Evolutionary conservation across 768 basidiomycete genomes (phyloP).

Genomic region (Boletus coccyginus): DNA sequence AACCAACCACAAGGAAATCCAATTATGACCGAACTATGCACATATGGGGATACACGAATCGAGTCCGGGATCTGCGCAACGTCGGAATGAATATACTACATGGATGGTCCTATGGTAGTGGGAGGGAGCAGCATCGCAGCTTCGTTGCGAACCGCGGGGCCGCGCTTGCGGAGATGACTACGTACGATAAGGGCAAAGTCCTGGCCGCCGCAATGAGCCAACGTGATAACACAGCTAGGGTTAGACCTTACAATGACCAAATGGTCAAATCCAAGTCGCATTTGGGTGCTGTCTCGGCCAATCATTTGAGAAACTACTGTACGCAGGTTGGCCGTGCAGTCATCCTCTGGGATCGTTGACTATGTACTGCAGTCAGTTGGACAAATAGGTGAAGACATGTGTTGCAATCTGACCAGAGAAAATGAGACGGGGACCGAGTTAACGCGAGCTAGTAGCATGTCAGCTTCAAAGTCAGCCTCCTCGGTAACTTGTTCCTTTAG

Average conservation of each 20-base stretch:
- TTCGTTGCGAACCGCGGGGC: not conserved
- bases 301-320: constrained; percentile 19
- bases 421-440: constrained; percentile 3
- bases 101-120: not conserved
- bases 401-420: constrained; percentile 13
- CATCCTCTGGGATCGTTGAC: constrained; percentile 17
- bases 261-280: constrained; percentile 17
- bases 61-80: constrained; percentile 3
- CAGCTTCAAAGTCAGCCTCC: constrained; percentile 6
- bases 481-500: constrained; percentile 12
- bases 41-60: constrained; percentile 3
- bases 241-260: constrained; percentile 17
- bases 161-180: constrained; percentile 4
- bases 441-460: not conserved
- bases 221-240: not conserved
- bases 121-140: not conserved
- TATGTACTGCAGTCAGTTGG: constrained; percentile 7
- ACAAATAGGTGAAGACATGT: not conserved
- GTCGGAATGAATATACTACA: not conserved
- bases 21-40: constrained; percentile 18
- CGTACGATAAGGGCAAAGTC: constrained; percentile 23
- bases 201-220: constrained; percentile 12
- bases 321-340: constrained; percentile 17
- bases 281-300: constrained; percentile 11
- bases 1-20: constrained; percentile 1